Conservation (phyloP, 1,139 yeast genomes). For the Geotrichum aggregatum region DNA sequence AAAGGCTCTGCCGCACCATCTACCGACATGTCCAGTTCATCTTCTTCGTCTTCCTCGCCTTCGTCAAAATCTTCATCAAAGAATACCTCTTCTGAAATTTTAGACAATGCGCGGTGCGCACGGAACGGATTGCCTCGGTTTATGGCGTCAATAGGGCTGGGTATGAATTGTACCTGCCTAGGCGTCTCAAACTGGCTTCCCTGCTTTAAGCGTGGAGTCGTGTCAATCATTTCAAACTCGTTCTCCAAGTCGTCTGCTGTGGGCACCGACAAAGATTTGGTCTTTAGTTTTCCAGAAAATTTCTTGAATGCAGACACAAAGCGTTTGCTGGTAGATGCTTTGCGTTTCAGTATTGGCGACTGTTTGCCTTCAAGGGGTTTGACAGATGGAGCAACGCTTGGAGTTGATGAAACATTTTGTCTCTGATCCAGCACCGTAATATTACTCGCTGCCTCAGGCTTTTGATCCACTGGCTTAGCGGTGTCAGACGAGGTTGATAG, state of each 20-base stretch:
- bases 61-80: slow-evolving; percentile 6
- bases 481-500: not conserved
- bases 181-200: not conserved
- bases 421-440: no score
- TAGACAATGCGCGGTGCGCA: slow-evolving; percentile 17
- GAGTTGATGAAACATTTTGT: no score
- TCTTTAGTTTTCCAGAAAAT: slow-evolving; percentile 9
- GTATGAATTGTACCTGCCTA: not conserved
- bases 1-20: not conserved
- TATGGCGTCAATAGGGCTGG: not conserved
- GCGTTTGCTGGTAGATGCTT: slow-evolving; percentile 6
- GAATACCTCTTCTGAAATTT: slow-evolving; percentile 19
- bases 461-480: not conserved
- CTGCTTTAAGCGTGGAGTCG: not conserved
- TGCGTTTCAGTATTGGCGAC: slow-evolving; percentile 1
- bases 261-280: not conserved
- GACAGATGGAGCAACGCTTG: no score
- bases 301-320: slow-evolving; percentile 10
- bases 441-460: not conserved
- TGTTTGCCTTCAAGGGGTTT: not conserved
- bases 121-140: slow-evolving; percentile 5
- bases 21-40: not conserved
- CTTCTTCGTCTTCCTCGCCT: slow-evolving; percentile 3
- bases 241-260: not conserved
- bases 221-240: slow-evolving; percentile 6